These are phyloP conservation scores for Candida tibetensis DNA, from an alignment of 805 yeast genomes.

Conservation along the genomic window DNA sequence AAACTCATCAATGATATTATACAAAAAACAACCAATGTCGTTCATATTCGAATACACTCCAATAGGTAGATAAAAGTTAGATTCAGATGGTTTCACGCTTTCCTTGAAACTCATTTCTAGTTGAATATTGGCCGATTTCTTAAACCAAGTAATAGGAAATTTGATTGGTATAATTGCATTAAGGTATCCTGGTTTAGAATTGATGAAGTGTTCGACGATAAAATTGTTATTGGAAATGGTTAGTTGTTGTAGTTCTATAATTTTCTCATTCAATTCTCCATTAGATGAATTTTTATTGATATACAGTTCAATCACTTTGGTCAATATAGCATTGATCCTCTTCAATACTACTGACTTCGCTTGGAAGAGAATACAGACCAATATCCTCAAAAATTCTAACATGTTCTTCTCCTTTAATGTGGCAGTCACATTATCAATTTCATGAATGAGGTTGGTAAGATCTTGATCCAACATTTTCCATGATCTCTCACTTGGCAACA, in stretches of 20 bases:
- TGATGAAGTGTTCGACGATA: constrained; percentile 23
- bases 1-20: constrained; percentile 30
- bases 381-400: constrained; percentile 18
- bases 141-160: constrained; percentile 32
- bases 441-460: constrained; percentile 20
- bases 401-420: constrained; percentile 13
- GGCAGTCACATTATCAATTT: constrained; percentile 7
- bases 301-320: constrained; percentile 22
- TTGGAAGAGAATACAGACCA: constrained; percentile 27
- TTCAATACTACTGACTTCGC: constrained; percentile 29
- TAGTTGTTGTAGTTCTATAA: constrained; percentile 27
- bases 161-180: constrained; percentile 25
- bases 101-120: constrained; percentile 7
- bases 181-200: constrained; percentile 25
- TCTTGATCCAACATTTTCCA: constrained; percentile 37
- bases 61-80: constrained; percentile 34
- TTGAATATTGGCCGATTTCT: constrained; percentile 15
- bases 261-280: constrained; percentile 18
- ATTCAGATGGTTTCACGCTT: constrained; percentile 21
- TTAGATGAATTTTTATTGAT: constrained; percentile 9
- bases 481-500: constrained; percentile 22
- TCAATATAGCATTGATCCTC: constrained; percentile 27
- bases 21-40: constrained; percentile 32
- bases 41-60: constrained; percentile 34
- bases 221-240: constrained; percentile 22